A percentile compares a stretch with the other conserved stretches of the same genome.
Conservation (phyloP, 2,329 filamentous ascomycete species). For the Pseudocercospora vitis region DNA sequence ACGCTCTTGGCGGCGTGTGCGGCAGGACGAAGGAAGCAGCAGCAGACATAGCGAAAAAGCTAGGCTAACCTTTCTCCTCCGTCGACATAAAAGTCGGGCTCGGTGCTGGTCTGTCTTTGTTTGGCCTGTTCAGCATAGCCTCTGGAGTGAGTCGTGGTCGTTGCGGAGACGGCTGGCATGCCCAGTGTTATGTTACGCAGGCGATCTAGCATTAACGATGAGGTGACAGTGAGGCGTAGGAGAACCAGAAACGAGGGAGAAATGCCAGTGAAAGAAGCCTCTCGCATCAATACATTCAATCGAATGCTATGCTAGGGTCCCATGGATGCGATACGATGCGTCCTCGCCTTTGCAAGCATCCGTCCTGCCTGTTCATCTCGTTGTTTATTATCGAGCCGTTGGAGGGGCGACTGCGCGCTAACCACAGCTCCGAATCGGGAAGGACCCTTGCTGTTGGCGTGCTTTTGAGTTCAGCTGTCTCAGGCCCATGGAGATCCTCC, state of each 20-base stretch:
- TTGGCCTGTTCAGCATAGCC: slow-evolving; percentile 25
- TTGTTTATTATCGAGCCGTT: no score
- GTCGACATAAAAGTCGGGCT: slow-evolving; percentile 34
- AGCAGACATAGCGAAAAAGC: slow-evolving; percentile 21
- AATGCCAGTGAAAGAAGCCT: background rate
- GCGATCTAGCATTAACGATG: slow-evolving; percentile 2
- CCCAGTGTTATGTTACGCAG: slow-evolving; percentile 18
- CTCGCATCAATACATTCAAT: slow-evolving; percentile 3
- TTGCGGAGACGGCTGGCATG: slow-evolving; percentile 17
- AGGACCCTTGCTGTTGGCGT: no score
- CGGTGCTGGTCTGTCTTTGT: slow-evolving; percentile 28
- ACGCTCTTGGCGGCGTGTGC: slow-evolving; percentile 28
- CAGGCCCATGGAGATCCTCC: no score
- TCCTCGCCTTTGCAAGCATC: slow-evolving; percentile 5
- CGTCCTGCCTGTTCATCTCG: background rate
- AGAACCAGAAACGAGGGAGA: slow-evolving; percentile 2
- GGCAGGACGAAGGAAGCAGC: slow-evolving; percentile 22
- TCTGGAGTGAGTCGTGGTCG: slow-evolving; percentile 12
- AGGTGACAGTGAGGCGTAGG: background rate
- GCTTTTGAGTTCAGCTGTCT: no score
- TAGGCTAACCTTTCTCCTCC: slow-evolving; percentile 36
- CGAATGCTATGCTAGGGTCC: background rate
- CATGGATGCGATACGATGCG: background rate
- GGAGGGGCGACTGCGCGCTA: no score
- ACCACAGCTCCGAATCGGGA: no score